Base-by-base conservation (phyloP, 176 grass and related monocot species). In the Puccinellia tenuiflora region DNA sequence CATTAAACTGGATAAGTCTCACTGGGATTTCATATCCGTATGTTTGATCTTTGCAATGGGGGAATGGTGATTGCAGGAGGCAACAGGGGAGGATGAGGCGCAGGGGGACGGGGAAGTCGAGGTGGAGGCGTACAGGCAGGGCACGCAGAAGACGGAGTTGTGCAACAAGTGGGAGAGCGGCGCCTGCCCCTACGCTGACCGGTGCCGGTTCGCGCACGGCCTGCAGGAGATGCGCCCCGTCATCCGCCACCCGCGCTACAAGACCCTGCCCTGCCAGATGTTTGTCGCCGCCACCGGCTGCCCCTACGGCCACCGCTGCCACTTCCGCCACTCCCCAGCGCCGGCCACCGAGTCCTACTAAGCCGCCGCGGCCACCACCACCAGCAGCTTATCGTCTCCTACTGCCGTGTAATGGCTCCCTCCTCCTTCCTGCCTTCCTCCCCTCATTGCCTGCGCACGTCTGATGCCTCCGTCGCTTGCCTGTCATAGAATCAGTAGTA, bases 301-400 rank as follows among this genome's bases (percentile, higher is more conserved):
- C 84, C 94, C 94, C 40, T 97, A 93, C 81, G 94, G 94, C 54
- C 94, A 96, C 72, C 86, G 91, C 86, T 93, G 91, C 86, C 91
- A 93, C 63, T 97, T 97, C 88, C 87, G 87, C 63, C 90, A 92
- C 76, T 86, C 84, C 45, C 62, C 34, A 38, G 21, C 7, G 26
- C 45, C 87, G 63, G 68, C 69, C 20, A 56, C 29, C 30, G 29
- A 86, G 26, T 54, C 78, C 72, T 51, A 63, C 55, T 72, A 85
- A 67, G 30, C 86, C 45, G 43, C 77, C 29, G 51, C 60, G 40
- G 45, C 70, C 45, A 48, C 24, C 15, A 29, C 43, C 69, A 65
- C 35, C 66, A 39, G 45, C 67, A 12, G 56, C 28, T 83, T 26
- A 6, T 53, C 33, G 21, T 54, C 66, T 65, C 75, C 66, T 84